Evolutionary conservation across 805 yeast genomes (phyloP), one percentile per base, ranked within the genome.

Genomic region (Debaryomyces prosopidis): DNA sequence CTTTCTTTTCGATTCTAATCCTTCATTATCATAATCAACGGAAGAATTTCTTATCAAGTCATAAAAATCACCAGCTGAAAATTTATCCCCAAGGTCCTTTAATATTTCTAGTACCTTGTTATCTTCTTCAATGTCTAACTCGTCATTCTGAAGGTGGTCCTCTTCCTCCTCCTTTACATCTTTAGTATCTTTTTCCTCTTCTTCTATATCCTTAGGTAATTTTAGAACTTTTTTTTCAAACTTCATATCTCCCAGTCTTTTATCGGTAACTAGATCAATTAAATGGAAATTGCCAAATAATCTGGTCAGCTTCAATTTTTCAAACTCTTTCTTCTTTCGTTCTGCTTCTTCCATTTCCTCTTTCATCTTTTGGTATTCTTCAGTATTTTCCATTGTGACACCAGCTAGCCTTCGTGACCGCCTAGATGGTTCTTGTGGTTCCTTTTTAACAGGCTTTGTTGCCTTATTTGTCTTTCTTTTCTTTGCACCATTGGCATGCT

Each of bases 391-490:
- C 43, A 76, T 60, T 47, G 79, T 73, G 1, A 81, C 76, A 1
- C 96, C 96, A 3, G 89, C 88, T 18, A 91, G 58, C 51, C 97
- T 73, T 40, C 89, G 74, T 0, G 97, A 89, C 49, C 90, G 76
- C 59, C 97, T 74, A 1, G 83, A 72, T 0, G 96, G 95, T 12
- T 72, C 58, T 1, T 48, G 44, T 16, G 54, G 45, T 28, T 62
- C 57, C 32, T 55, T 59, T 11, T 50, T 55, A 10, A 45, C 50
- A 10, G 63, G 66, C 57, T 33, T 59, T 58, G 57, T 39, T 15
- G 40, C 46, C 28, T 46, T 46, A 26, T 43, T 17, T 40, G 50
- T 51, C 58, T 30, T 54, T 59, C 46, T 58, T 65, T 53, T 62
- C 69, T 43, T 60, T 58, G 52, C 63, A 62, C 45, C 43, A 12